A percentile compares a stretch with the other conserved stretches of the same genome.
Conservation (phyloP, 2,329 filamentous ascomycete genomes). For the Aspergillus sp. region DNA sequence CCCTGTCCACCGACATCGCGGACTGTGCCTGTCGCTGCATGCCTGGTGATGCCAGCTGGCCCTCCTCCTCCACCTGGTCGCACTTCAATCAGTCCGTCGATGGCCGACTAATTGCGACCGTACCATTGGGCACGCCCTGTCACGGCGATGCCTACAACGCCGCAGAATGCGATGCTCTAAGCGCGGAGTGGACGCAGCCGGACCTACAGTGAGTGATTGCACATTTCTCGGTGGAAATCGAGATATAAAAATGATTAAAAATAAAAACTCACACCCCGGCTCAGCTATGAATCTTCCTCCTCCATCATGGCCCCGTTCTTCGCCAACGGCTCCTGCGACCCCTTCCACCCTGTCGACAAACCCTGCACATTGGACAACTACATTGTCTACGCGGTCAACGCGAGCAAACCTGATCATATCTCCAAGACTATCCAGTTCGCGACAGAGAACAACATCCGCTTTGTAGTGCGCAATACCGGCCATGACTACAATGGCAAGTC, state of each 20-base stretch:
- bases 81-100: slow-evolving; percentile 53
- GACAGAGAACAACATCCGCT: slow-evolving; percentile 37
- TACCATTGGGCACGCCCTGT: slow-evolving; percentile 55
- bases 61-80: slow-evolving; percentile 47
- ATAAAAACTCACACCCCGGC: background rate
- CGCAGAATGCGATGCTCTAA: slow-evolving; percentile 44
- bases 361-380: slow-evolving; percentile 32
- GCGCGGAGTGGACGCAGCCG: slow-evolving; percentile 46
- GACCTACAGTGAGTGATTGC: slow-evolving; percentile 44
- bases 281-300: slow-evolving; percentile 11
- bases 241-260: too few species aligned
- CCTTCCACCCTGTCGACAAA: slow-evolving; percentile 21
- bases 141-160: slow-evolving; percentile 51
- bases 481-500: slow-evolving; percentile 54
- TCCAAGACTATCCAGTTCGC: slow-evolving; percentile 25
- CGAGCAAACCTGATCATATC: slow-evolving; percentile 25
- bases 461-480: slow-evolving; percentile 48
- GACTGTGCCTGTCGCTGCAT: slow-evolving; percentile 46
- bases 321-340: slow-evolving; percentile 14
- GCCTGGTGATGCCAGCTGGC: slow-evolving; percentile 59
- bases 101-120: slow-evolving; percentile 53
- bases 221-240: too few species aligned
- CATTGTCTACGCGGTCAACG: slow-evolving; percentile 39
- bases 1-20: background rate
- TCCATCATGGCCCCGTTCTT: slow-evolving; percentile 15